These are phyloP conservation scores for Yamadazyma kitorensis DNA, from an alignment of 805 yeast species.

Conservation along the genomic window DNA sequence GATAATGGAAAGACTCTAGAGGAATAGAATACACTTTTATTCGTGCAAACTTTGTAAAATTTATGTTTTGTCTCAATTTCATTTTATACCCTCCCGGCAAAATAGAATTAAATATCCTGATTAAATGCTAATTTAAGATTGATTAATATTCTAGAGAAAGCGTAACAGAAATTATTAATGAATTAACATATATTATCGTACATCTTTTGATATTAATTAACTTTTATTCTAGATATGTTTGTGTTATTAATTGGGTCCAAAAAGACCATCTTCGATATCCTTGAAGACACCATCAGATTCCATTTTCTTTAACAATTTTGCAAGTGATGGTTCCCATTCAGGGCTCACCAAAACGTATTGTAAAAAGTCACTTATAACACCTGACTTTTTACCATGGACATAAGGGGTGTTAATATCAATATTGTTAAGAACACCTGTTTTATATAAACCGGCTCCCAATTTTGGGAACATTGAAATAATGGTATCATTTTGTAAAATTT, in stretches of 20 bases:
- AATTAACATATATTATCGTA: no score
- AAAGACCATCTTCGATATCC: conserved; percentile 27
- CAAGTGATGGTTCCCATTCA: conserved; percentile 30
- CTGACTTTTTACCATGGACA: conserved; percentile 20
- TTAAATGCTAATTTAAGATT: no score
- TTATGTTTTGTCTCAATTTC: no score
- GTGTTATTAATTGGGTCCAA: conserved; percentile 19
- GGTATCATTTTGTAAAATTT: conserved; percentile 21
- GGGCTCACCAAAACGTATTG: conserved; percentile 28
- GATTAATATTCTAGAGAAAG: no score
- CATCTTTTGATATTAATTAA: no score
- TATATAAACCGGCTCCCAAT: conserved; percentile 21
- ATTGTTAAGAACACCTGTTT: conserved; percentile 30
- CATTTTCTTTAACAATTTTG: conserved; percentile 25
- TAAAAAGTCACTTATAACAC: conserved; percentile 19
- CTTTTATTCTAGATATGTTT: no score
- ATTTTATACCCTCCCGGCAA: no score
- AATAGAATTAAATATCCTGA: no score
- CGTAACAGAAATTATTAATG: no score
- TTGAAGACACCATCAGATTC: conserved; percentile 29
- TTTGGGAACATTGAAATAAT: conserved; percentile 21
- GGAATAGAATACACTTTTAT: no score
- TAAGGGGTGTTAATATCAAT: conserved; percentile 25
- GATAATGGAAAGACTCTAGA: no score
- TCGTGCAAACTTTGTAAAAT: no score